A percentile compares a stretch with the other conserved stretches of the same genome.
Conservation (phyloP, 1,284 basidiomycete genomes). For the Wolfiporia cocos region DNA sequence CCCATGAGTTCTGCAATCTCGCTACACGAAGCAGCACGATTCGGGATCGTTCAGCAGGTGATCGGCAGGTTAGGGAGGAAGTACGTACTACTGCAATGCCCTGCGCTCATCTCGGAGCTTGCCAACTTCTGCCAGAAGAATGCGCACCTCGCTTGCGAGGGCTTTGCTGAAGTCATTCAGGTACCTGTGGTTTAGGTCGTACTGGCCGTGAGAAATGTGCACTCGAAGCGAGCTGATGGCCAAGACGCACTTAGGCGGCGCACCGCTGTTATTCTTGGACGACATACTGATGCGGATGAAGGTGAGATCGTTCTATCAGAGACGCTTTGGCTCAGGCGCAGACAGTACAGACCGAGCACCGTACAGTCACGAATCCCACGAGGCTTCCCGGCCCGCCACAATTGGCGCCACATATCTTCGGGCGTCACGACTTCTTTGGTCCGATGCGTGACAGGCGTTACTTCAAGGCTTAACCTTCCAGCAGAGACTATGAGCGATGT, state of each 20-base stretch:
- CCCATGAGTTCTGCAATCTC: slow-evolving; percentile 74
- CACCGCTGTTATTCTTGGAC: not conserved
- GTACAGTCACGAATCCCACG: too few species aligned
- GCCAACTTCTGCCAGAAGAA: slow-evolving; percentile 60
- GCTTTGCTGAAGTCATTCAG: slow-evolving; percentile 53
- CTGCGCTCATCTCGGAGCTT: slow-evolving; percentile 69
- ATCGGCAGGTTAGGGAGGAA: slow-evolving; percentile 1
- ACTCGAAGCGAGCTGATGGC: not conserved
- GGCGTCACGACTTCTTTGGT: too few species aligned
- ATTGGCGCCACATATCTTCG: too few species aligned
- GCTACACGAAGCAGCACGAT: slow-evolving; percentile 32
- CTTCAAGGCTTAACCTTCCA: too few species aligned
- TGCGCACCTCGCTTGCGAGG: slow-evolving; percentile 30
- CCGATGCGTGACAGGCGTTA: too few species aligned
- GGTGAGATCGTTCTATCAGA: too few species aligned
- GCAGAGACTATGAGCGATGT: too few species aligned
- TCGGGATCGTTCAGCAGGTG: not conserved
- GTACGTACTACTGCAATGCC: slow-evolving; percentile 59
- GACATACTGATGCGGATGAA: not conserved
- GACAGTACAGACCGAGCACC: too few species aligned
- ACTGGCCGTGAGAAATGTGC: too few species aligned
- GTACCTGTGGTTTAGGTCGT: too few species aligned
- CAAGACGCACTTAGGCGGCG: slow-evolving; percentile 6
- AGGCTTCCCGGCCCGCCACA: too few species aligned
- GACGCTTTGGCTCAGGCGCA: too few species aligned